Base-by-base conservation (phyloP, 768 basidiomycete genomes). In the Leccinum barrowsii region DNA sequence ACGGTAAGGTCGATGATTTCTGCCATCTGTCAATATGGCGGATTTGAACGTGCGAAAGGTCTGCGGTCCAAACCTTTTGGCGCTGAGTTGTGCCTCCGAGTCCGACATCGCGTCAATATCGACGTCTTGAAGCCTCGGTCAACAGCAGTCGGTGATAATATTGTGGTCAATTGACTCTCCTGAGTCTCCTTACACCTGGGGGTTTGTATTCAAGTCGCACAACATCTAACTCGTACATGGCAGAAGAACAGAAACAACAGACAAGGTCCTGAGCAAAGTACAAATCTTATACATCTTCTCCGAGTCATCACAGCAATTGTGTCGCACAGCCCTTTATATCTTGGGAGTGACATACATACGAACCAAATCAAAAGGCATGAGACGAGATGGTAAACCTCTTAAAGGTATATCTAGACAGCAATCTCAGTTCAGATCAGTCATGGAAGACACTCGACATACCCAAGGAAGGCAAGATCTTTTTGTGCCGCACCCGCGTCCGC, bases 321-420 rank as follows among this genome's bases (percentile, higher is more conserved):
- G 21, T 50, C 28, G 15, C 28, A 53, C 32, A 49, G 5, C 48
- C 49, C 40, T 51, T 53, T 15, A 4, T 21, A 32, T 52, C 54
- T 44, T 17, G 17, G 24, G 28, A 21, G 30, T 37, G 28, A 51
- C 32, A 35, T 37, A 7, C 34, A 46, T 24, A 32, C 22, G 58
- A 52, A 57, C 21, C 52, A 44, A 44, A 53, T 73, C 61, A 83
- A 67, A 82, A 82, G 13, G 78, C 82, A 46, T 80, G 78, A 32
- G 82, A 85, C 32, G 86, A 85, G 32, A 87, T 76, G 24, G 79
- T 79, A 74, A 90, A 90, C 30, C 89, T 80, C 73, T 90, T 90
- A 80, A 90, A 90, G 17, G 88, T 90, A 72, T 90, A 90, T 63
- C 88, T 89, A 71, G 47, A 22, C 19, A 50, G 12, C 3, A 11